Percentiles rank a stretch among this genome's conserved stretches.
These are phyloP conservation scores for Ustilago shanxiensis DNA, from an alignment of 1,284 basidiomycete genomes.

Conservation along the genomic window DNA sequence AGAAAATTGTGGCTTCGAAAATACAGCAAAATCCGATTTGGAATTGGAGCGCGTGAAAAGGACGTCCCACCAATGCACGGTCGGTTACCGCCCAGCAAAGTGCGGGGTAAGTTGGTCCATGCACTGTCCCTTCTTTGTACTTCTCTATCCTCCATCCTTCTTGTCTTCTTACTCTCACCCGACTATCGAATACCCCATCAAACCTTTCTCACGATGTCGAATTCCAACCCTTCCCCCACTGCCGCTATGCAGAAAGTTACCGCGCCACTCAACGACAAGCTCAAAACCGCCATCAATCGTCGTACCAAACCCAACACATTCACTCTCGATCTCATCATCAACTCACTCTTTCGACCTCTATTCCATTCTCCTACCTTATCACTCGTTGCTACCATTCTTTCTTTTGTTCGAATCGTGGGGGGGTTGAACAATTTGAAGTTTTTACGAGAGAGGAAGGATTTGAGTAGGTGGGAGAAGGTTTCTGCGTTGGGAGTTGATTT, in stretches of 20 bases:
- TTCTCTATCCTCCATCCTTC: no score
- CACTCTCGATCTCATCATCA: constrained; percentile 35
- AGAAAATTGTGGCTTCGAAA: no score
- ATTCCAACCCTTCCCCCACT: background rate
- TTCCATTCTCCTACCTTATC: constrained; percentile 38
- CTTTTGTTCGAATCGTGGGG: constrained; percentile 42
- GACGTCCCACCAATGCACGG: no score
- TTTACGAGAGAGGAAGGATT: constrained; percentile 22
- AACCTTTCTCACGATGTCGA: constrained; percentile 20
- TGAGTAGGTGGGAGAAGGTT: constrained; percentile 30
- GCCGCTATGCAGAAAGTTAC: background rate
- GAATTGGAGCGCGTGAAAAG: no score
- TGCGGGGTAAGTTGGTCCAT: no score
- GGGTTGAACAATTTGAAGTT: constrained; percentile 41
- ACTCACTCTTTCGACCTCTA: constrained; percentile 33
- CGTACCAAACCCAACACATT: constrained; percentile 31
- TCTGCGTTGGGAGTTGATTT: constrained; percentile 19
- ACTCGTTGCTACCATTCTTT: constrained; percentile 45
- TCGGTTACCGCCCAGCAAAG: no score
- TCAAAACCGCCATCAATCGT: constrained; percentile 34
- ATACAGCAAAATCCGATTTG: no score
- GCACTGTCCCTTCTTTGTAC: no score
- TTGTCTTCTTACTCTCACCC: no score
- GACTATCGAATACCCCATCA: no score
- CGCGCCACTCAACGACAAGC: constrained; percentile 25